Percentiles rank a stretch among this genome's conserved stretches.
Evolutionary conservation across 2,329 filamentous ascomycete genomes (phyloP).

Genomic region (Fusarium odoratissimum): DNA sequence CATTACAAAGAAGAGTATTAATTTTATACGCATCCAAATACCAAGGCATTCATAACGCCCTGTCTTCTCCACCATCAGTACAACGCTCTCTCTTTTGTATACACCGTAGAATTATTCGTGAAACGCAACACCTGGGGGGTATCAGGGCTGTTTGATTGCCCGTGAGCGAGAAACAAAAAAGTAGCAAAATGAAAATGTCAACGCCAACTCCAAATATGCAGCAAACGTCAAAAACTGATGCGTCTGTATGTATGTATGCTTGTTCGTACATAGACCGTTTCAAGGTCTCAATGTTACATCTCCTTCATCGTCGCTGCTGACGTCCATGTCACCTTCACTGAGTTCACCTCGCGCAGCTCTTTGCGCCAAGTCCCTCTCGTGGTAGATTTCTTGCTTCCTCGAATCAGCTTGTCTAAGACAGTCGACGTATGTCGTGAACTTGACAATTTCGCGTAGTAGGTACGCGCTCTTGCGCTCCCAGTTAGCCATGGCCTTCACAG

Average conservation of each 20-base stretch:
- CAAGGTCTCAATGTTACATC: conserved; percentile 51
- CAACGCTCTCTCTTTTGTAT: conserved; percentile 21
- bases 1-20: conserved; percentile 38
- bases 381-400: conserved; percentile 77
- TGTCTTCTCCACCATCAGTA: conserved; percentile 1
- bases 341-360: conserved; percentile 62
- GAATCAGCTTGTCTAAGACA: conserved; percentile 77
- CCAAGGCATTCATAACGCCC: conserved; percentile 17
- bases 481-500: conserved; percentile 87
- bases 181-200: not conserved
- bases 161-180: conserved; percentile 9
- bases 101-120: conserved; percentile 38
- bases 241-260: conserved; percentile 2
- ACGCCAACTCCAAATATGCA: conserved; percentile 32
- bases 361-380: conserved; percentile 64
- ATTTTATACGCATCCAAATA: conserved; percentile 31
- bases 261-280: conserved; percentile 36
- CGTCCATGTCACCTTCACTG: conserved; percentile 54
- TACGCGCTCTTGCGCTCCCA: conserved; percentile 98
- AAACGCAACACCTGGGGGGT: conserved; percentile 36
- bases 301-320: conserved; percentile 49
- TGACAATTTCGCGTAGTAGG: conserved; percentile 91
- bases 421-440: conserved; percentile 96
- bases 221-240: conserved; percentile 16
- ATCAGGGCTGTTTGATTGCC: conserved; percentile 35